A percentile compares a stretch with the other conserved stretches of the same genome.
These are phyloP conservation scores for Sclerotinia spermophila DNA, from an alignment of 2,329 filamentous ascomycete species.

Conservation along the genomic window DNA sequence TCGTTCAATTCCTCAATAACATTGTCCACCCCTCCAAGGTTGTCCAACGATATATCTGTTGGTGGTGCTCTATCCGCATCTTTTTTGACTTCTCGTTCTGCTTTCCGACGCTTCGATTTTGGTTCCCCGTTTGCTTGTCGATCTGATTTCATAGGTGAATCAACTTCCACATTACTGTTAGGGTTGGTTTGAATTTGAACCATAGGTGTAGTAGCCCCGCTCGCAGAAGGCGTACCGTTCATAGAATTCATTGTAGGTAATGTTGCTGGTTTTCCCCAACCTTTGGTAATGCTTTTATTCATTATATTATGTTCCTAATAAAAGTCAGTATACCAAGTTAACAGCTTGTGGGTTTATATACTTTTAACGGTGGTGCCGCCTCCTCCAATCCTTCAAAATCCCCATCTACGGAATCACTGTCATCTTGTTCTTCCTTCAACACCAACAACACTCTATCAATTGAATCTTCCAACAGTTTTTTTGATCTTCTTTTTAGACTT, in stretches of 20 bases:
- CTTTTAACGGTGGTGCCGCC: constrained; percentile 32
- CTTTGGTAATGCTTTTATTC: constrained; percentile 61
- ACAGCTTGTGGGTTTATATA: constrained; percentile 18
- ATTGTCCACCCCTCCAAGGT: constrained; percentile 73
- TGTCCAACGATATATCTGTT: constrained; percentile 62
- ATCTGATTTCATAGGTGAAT: constrained; percentile 41
- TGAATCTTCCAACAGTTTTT: constrained; percentile 75
- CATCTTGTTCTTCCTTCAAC: constrained; percentile 51
- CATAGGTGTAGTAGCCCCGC: constrained; percentile 23
- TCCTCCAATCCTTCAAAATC: constrained; percentile 48
- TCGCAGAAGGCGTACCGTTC: constrained; percentile 26
- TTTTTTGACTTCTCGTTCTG: constrained; percentile 44
- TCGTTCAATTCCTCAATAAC: constrained; percentile 67
- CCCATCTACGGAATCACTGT: constrained; percentile 47
- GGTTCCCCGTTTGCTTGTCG: constrained; percentile 63
- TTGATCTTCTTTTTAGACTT: constrained; percentile 76
- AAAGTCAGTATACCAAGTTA: background rate
- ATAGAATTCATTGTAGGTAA: constrained; percentile 27
- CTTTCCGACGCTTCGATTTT: constrained; percentile 61
- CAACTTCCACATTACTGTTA: constrained; percentile 26
- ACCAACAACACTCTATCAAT: constrained; percentile 78
- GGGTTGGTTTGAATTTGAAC: constrained; percentile 27
- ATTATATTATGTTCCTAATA: constrained; percentile 55
- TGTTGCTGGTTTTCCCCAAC: constrained; percentile 48
- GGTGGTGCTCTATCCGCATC: constrained; percentile 62